Conservation (phyloP, 345 rosid species). For the Citrus unshiu region DNA sequence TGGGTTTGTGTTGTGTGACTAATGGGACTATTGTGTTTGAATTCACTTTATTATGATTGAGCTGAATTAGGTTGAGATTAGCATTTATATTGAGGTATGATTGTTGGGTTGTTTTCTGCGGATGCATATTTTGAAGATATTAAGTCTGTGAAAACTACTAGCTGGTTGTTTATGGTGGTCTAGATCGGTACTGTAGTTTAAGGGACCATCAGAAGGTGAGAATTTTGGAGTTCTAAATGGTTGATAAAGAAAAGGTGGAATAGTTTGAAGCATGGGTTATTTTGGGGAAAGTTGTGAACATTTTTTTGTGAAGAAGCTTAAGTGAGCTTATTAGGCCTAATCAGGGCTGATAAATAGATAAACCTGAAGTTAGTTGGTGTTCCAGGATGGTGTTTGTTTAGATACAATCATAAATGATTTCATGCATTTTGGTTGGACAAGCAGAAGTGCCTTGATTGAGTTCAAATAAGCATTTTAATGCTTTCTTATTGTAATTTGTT, state of each 20-base stretch:
- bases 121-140: not conserved
- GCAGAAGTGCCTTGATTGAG: not conserved
- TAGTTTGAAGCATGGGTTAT: not conserved
- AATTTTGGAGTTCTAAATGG: not conserved
- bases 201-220: not conserved
- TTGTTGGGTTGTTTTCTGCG: not conserved
- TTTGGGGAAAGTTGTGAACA: not conserved
- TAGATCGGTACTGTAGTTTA: not conserved
- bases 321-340: not conserved
- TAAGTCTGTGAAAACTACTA: not conserved
- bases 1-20: not conserved
- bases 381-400: not conserved
- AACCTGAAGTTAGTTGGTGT: not conserved
- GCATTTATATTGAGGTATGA: not conserved
- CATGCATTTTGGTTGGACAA: not conserved
- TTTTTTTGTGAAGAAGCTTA: not conserved
- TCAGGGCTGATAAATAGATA: not conserved
- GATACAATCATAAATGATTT: not conserved
- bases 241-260: not conserved
- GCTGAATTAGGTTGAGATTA: conserved; percentile 5
- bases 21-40: not conserved
- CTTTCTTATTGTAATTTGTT: not conserved
- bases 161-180: not conserved
- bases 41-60: not conserved
- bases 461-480: not conserved